phyloP scores from a whole-genome alignment of 1,139 yeast species.

The Pichia kudriavzevii region DNA sequence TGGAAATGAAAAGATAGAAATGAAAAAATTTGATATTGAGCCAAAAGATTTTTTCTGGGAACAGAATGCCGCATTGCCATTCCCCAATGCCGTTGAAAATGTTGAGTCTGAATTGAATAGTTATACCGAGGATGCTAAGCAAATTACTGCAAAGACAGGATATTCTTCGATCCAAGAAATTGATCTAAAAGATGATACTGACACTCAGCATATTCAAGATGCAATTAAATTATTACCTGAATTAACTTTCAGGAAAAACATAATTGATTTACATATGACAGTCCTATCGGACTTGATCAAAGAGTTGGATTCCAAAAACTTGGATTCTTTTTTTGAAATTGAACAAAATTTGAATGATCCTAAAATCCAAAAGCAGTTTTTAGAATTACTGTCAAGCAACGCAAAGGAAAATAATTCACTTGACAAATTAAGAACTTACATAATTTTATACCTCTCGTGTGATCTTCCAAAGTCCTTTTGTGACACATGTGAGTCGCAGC shows the following conservation, averaged over 20 bases:
- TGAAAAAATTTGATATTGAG: slow-evolving; percentile 73
- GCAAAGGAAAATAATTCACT: slow-evolving; percentile 51
- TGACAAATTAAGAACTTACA: slow-evolving; percentile 83
- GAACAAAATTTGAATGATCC: slow-evolving; percentile 71
- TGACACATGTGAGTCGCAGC: slow-evolving; percentile 56
- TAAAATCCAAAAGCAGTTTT: slow-evolving; percentile 50
- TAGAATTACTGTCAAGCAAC: slow-evolving; percentile 41
- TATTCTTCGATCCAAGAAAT: slow-evolving; percentile 62
- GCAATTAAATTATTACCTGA: slow-evolving; percentile 93
- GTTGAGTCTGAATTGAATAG: slow-evolving; percentile 76
- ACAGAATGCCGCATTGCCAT: slow-evolving; percentile 76
- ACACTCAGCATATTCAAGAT: slow-evolving; percentile 72
- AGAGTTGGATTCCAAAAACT: slow-evolving; percentile 74
- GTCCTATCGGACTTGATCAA: slow-evolving; percentile 78
- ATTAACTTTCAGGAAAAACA: slow-evolving; percentile 76
- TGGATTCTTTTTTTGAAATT: slow-evolving; percentile 87
- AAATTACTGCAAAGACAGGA: slow-evolving; percentile 75
- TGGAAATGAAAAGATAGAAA: slow-evolving; percentile 30
- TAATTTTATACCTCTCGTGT: slow-evolving; percentile 59
- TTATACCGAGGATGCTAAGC: slow-evolving; percentile 83
- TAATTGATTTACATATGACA: slow-evolving; percentile 96
- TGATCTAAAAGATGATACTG: slow-evolving; percentile 53
- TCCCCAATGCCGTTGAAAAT: slow-evolving; percentile 96
- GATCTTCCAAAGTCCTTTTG: slow-evolving; percentile 53
- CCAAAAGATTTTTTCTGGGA: slow-evolving; percentile 92